Evolutionary conservation across 768 basidiomycete genomes (phyloP), one percentile per base, ranked within the genome.

Genomic region (Termitomyces sp.): DNA sequence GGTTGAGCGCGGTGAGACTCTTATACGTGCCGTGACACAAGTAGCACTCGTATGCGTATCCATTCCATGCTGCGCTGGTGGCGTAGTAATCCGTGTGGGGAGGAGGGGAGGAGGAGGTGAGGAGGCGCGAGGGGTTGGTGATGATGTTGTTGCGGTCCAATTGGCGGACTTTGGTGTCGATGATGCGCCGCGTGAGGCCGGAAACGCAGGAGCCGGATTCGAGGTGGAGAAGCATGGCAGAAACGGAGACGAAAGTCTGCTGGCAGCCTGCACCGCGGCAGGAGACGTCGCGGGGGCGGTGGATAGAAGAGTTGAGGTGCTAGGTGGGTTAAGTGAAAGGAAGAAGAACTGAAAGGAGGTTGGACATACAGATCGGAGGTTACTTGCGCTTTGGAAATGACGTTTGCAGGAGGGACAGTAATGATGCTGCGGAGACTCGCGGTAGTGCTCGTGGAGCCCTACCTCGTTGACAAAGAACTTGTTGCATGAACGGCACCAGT

Each of bases 181-280:
- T 67, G 47, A 69, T 56, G 56, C 76, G 60, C 54, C 73, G 71
- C 36, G 66, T 64, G 42, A 80, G 67, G 12, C 82, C 78, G 0
- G 86, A 86, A 24, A 61, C 53, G 65, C 88, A 88, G 3, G 65
- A 60, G 1, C 86, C 87, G 12, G 76, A 71, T 64, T 90, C 88
- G 65, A 87, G 75, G 67, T 90, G 88, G 32, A 80, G 76, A 33
- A 82, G 64, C 47, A 90, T 73, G 10, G 84, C 81, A 9, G 85
- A 77, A 44, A 63, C 71, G 20, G 79, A 81, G 53, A 83, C 67
- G 69, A 88, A 89, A 1, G 55, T 62, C 22, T 61, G 60, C 1
- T 57, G 68, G 64, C 88, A 90, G 36, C 76, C 74, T 5, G 20
- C 58, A 70, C 65, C 78, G 70, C 60, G 69, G 63, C 72, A 82